phyloP scores from a whole-genome alignment of 129 eudicot genomes.

The Flaveria linearis region DNA sequence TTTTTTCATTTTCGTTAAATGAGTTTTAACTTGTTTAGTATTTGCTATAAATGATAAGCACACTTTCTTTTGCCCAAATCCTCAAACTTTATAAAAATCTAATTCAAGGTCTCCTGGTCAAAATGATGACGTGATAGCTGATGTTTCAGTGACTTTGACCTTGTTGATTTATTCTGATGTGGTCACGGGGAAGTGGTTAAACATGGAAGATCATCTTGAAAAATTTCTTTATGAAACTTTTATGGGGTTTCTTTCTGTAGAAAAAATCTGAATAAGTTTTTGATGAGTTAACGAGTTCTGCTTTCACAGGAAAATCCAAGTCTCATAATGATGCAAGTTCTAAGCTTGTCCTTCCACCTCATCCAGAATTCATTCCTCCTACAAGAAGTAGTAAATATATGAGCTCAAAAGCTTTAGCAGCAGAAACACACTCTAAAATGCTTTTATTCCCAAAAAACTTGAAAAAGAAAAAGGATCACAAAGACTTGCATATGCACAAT shows the following conservation, averaged over 20 bases:
- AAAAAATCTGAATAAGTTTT: not conserved
- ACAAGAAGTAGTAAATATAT: conserved; percentile 41
- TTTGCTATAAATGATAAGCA: not conserved
- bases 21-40: not conserved
- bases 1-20: no score
- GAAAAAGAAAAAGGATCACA: conserved; percentile 47
- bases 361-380: conserved; percentile 51
- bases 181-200: not conserved
- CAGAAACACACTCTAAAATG: conserved; percentile 44
- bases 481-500: conserved; percentile 26
- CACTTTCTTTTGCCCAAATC: not conserved
- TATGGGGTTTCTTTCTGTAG: not conserved
- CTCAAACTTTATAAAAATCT: not conserved
- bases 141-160: not conserved
- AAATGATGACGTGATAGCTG: not conserved
- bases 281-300: conserved; percentile 8
- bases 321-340: conserved; percentile 36
- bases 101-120: not conserved
- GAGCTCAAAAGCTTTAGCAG: conserved; percentile 42
- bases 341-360: conserved; percentile 39
- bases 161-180: not conserved
- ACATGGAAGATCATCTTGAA: not conserved
- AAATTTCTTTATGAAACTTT: not conserved
- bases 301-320: conserved; percentile 49
- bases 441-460: conserved; percentile 44